phyloP scores from a whole-genome alignment of 2,329 filamentous ascomycete species.

The Davidsoniella neocaledoniae region DNA sequence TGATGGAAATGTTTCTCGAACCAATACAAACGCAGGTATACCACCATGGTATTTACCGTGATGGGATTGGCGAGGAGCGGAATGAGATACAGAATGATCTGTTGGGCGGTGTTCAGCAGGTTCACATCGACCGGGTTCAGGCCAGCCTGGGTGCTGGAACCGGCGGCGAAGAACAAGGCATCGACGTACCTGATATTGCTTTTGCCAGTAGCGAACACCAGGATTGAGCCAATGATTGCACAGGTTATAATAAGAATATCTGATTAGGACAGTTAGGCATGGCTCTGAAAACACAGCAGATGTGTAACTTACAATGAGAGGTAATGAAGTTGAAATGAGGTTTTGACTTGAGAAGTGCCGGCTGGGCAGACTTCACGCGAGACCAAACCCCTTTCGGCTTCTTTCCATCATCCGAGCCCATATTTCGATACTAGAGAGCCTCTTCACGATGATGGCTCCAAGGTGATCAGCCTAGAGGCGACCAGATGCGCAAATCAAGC shows the following conservation, averaged over 20 bases:
- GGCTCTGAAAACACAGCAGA: not conserved
- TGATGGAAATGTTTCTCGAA: slow-evolving; percentile 92
- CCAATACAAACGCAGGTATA: slow-evolving; percentile 90
- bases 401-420: slow-evolving; percentile 1
- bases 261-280: slow-evolving; percentile 18
- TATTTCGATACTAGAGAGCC: no score
- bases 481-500: no score
- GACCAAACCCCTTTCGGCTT: slow-evolving; percentile 19
- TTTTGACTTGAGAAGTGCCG: slow-evolving; percentile 39
- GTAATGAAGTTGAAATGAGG: slow-evolving; percentile 70
- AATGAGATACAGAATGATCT: slow-evolving; percentile 54
- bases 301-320: slow-evolving; percentile 47
- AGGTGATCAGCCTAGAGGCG: no score
- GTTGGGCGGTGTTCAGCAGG: slow-evolving; percentile 50
- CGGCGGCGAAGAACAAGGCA: slow-evolving; percentile 73
- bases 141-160: slow-evolving; percentile 79
- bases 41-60: slow-evolving; percentile 67
- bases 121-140: slow-evolving; percentile 68
- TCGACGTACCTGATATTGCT: slow-evolving; percentile 62
- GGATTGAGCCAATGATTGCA: slow-evolving; percentile 55
- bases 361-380: slow-evolving; percentile 33
- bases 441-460: no score
- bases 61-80: slow-evolving; percentile 68
- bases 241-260: slow-evolving; percentile 68
- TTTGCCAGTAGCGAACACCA: slow-evolving; percentile 47